Percentiles rank a stretch among this genome's conserved stretches.
Conservation (phyloP, 2,329 filamentous ascomycete species). For the Escovopsis sp. region DNA sequence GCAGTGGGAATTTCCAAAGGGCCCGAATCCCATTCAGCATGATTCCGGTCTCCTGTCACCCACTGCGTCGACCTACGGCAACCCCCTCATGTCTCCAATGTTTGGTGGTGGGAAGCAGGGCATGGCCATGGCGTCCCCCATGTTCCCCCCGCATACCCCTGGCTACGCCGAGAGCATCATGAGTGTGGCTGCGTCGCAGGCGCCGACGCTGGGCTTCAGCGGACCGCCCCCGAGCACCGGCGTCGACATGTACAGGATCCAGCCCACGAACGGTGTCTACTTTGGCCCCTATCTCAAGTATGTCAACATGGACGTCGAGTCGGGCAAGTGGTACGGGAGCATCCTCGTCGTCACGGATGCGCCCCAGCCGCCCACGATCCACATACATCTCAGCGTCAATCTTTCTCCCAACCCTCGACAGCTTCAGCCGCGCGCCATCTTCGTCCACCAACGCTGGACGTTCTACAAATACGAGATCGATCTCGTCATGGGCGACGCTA, state of each 20-base stretch:
- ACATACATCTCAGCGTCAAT: conserved; percentile 81
- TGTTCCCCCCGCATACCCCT: conserved; percentile 68
- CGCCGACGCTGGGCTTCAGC: conserved; percentile 68
- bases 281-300: conserved; percentile 95
- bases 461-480: conserved; percentile 94
- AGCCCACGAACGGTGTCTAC: conserved; percentile 91
- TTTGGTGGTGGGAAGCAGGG: conserved; percentile 30
- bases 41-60: conserved; percentile 75
- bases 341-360: conserved; percentile 87
- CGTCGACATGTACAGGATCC: conserved; percentile 86
- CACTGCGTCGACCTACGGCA: conserved; percentile 60
- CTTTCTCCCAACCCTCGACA: conserved; percentile 87
- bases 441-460: conserved; percentile 81
- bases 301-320: conserved; percentile 91
- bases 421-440: conserved; percentile 67
- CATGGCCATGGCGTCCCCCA: conserved; percentile 57
- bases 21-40: conserved; percentile 75
- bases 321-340: conserved; percentile 80
- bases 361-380: conserved; percentile 86
- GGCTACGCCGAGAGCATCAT: conserved; percentile 77
- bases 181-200: conserved; percentile 59
- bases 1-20: conserved; percentile 98
- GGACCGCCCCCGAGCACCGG: conserved; percentile 81
- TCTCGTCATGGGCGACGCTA: conserved; percentile 73
- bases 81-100: conserved; percentile 56